A percentile compares a stretch with the other conserved stretches of the same genome.
Conservation (phyloP, 345 rosid species). For the Camelina sativa region DNA sequence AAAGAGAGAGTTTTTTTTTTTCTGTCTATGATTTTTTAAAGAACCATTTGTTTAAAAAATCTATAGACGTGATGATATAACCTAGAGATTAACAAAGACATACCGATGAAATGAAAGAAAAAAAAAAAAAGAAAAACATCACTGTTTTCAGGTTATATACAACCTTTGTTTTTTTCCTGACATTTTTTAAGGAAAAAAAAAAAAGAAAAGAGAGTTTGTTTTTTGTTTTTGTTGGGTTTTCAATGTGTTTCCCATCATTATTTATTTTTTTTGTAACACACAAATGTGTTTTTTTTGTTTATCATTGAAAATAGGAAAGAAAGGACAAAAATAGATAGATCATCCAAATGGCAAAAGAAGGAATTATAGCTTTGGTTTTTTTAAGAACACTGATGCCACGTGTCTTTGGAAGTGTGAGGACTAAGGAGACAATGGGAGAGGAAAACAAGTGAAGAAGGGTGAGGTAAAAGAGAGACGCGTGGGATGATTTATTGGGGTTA, state of each 20-base stretch:
- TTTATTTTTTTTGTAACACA: not conserved
- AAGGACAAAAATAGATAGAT: slow-evolving; percentile 29
- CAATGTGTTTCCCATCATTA: not conserved
- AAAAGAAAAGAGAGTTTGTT: not conserved
- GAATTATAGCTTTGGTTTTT: slow-evolving; percentile 8
- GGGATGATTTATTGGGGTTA: slow-evolving; percentile 34
- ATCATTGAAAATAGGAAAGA: slow-evolving; percentile 6
- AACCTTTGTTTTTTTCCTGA: not conserved
- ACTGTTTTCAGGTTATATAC: not conserved
- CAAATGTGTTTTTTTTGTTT: slow-evolving; percentile 8
- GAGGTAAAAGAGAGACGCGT: slow-evolving; percentile 43
- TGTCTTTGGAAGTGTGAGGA: slow-evolving; percentile 13
- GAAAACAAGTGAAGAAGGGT: slow-evolving; percentile 21
- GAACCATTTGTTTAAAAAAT: not conserved
- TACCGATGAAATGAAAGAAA: not conserved
- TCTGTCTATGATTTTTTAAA: not conserved
- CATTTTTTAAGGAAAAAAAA: not conserved
- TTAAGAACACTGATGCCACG: not conserved
- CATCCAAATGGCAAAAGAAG: slow-evolving; percentile 30
- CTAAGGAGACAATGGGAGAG: slow-evolving; percentile 19
- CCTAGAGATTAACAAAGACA: slow-evolving; percentile 24
- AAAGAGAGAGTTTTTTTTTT: not conserved
- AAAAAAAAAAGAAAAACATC: not conserved
- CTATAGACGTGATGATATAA: slow-evolving; percentile 20
- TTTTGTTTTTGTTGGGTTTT: not conserved